A percentile compares a stretch with the other conserved stretches of the same genome.
Conservation (phyloP, 169 alveolate species). For the Cryptosporidium tyzzeri region DNA sequence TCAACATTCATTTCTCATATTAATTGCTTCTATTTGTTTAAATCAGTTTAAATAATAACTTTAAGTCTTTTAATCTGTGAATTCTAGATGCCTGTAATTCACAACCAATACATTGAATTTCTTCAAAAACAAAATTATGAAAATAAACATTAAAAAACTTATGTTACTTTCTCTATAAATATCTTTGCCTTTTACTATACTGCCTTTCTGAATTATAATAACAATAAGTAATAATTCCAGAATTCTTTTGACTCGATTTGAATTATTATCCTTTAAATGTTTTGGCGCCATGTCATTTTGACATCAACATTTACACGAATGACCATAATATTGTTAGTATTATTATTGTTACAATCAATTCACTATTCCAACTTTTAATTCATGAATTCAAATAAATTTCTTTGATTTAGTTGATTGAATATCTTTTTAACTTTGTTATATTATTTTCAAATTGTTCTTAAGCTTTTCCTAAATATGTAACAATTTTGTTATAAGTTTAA, state of each 20-base stretch:
- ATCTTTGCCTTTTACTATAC: too few species aligned
- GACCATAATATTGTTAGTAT: background rate
- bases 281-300: constrained; percentile 24
- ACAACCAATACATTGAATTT: background rate
- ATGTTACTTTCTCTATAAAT: too few species aligned
- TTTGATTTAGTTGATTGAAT: background rate
- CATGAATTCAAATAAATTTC: too few species aligned
- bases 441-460: too few species aligned
- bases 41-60: background rate
- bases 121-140: background rate
- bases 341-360: too few species aligned
- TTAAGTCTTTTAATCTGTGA: too few species aligned
- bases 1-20: constrained; percentile 2
- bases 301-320: background rate
- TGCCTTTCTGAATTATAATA: too few species aligned
- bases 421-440: too few species aligned
- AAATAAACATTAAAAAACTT: too few species aligned
- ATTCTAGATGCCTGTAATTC: background rate
- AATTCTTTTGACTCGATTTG: background rate
- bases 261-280: too few species aligned
- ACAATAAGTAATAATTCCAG: background rate
- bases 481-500: too few species aligned
- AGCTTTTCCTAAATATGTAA: too few species aligned
- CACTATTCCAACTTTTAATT: background rate
- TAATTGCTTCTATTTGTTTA: background rate